Conservation (phyloP, 2,329 filamentous ascomycete species). For the Pleurostoma richardsiae region DNA sequence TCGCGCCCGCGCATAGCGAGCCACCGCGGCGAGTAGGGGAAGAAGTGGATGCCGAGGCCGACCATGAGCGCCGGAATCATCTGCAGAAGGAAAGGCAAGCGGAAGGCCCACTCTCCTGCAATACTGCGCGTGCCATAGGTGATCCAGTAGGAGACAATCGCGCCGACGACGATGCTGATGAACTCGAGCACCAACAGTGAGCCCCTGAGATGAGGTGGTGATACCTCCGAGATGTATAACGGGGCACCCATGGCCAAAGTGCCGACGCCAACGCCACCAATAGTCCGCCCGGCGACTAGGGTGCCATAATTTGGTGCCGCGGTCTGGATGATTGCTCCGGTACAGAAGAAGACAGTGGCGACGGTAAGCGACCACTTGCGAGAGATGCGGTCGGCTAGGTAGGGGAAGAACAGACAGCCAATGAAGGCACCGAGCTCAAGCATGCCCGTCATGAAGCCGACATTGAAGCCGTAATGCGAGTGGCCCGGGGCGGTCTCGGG, state of each 20-base stretch:
- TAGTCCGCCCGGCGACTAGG: slow-evolving; percentile 50
- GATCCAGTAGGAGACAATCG: slow-evolving; percentile 20
- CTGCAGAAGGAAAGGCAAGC: slow-evolving; percentile 41
- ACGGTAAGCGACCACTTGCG: slow-evolving; percentile 49
- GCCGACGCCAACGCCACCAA: slow-evolving; percentile 48
- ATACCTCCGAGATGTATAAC: slow-evolving; percentile 20
- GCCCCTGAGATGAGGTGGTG: slow-evolving; percentile 19
- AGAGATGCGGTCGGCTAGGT: slow-evolving; percentile 45
- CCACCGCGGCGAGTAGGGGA: slow-evolving; percentile 52
- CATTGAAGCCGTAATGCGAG: slow-evolving; percentile 35
- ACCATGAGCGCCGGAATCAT: slow-evolving; percentile 17
- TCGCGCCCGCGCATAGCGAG: slow-evolving; percentile 39
- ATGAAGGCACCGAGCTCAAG: slow-evolving; percentile 54
- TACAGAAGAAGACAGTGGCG: slow-evolving; percentile 44
- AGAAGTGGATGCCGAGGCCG: slow-evolving; percentile 32
- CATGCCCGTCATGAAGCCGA: slow-evolving; percentile 31
- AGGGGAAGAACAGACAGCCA: slow-evolving; percentile 46
- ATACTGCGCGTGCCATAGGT: slow-evolving; percentile 17
- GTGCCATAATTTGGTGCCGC: slow-evolving; percentile 38
- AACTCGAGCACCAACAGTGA: slow-evolving; percentile 23
- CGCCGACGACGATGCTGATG: slow-evolving; percentile 22
- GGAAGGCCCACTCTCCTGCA: slow-evolving; percentile 18
- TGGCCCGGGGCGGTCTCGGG: slow-evolving; percentile 22
- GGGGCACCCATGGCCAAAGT: slow-evolving; percentile 39
- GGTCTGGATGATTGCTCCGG: slow-evolving; percentile 48